Evolutionary conservation across 2,329 filamentous ascomycete species (phyloP).

Genomic region (Zarea fungicola): DNA sequence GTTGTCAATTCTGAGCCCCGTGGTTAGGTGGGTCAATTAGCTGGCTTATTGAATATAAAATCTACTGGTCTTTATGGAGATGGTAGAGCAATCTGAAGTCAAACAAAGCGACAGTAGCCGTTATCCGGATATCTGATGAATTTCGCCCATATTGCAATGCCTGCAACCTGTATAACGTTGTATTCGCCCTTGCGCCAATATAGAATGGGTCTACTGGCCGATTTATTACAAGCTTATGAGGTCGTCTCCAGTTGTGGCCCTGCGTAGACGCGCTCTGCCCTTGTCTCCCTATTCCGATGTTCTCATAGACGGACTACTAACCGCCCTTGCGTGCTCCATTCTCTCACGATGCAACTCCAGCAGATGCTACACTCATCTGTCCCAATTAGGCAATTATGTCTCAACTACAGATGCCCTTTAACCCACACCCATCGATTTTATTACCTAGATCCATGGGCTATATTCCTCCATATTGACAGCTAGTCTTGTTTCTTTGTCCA

Average conservation of each 20-base stretch:
- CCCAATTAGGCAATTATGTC: not conserved
- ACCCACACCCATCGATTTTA: not conserved
- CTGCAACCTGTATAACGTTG: not conserved
- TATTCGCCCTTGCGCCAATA: not conserved
- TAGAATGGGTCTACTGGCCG: not conserved
- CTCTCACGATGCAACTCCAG: not conserved
- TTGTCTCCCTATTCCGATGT: not conserved
- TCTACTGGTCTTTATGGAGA: too few species aligned
- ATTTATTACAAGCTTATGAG: not conserved
- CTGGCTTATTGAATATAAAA: conserved; percentile 5
- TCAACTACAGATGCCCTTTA: not conserved
- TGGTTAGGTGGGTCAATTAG: not conserved
- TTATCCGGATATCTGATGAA: not conserved
- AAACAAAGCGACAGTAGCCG: not conserved
- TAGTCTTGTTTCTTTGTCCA: not conserved
- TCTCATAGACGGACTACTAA: not conserved
- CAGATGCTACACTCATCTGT: not conserved
- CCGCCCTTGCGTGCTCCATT: not conserved
- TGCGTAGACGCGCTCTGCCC: not conserved
- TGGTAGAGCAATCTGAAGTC: not conserved
- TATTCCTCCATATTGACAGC: not conserved
- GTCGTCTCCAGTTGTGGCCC: not conserved
- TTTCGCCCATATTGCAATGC: too few species aligned
- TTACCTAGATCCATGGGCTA: too few species aligned
- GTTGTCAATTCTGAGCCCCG: not conserved